Conservation (phyloP, 805 yeast genomes). For the Diddensiella santjacobensis region DNA sequence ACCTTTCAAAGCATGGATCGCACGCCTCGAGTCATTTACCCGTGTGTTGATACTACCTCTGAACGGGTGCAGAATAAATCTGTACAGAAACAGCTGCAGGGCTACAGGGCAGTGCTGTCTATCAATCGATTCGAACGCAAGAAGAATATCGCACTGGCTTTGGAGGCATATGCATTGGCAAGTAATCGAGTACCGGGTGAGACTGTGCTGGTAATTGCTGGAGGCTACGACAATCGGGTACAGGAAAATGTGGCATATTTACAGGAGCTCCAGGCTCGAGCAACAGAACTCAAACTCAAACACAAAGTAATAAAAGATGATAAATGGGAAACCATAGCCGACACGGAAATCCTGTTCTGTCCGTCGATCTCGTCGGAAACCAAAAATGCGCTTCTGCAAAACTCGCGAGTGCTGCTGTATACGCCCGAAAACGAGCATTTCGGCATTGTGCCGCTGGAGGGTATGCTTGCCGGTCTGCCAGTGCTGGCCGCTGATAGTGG, state of each 20-base stretch:
- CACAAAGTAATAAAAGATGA: slow-evolving; percentile 38
- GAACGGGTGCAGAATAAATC: slow-evolving; percentile 19
- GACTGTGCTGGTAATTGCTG: slow-evolving; percentile 63
- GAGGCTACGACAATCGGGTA: slow-evolving; percentile 83
- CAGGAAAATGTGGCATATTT: slow-evolving; percentile 72
- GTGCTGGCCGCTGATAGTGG: slow-evolving; percentile 86
- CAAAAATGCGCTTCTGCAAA: slow-evolving; percentile 57
- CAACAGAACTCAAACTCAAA: slow-evolving; percentile 44
- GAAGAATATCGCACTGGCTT: slow-evolving; percentile 76
- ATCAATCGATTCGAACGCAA: slow-evolving; percentile 87
- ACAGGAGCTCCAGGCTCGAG: slow-evolving; percentile 50
- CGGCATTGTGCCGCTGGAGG: slow-evolving; percentile 96
- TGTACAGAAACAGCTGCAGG: slow-evolving; percentile 30
- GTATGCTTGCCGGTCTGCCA: slow-evolving; percentile 79
- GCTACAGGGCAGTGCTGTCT: slow-evolving; percentile 47
- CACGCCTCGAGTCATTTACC: slow-evolving; percentile 61
- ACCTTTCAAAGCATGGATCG: slow-evolving; percentile 47
- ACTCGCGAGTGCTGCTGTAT: slow-evolving; percentile 63
- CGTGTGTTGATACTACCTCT: slow-evolving; percentile 62
- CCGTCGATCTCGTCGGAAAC: slow-evolving; percentile 72
- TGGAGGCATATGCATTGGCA: slow-evolving; percentile 57
- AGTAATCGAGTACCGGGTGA: slow-evolving; percentile 30
- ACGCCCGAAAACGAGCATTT: slow-evolving; percentile 94
- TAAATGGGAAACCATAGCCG: background rate
- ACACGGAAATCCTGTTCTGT: slow-evolving; percentile 59